Base-by-base conservation (phyloP, 352 stramenopile genomes). In the Phytophthora ramorum region DNA sequence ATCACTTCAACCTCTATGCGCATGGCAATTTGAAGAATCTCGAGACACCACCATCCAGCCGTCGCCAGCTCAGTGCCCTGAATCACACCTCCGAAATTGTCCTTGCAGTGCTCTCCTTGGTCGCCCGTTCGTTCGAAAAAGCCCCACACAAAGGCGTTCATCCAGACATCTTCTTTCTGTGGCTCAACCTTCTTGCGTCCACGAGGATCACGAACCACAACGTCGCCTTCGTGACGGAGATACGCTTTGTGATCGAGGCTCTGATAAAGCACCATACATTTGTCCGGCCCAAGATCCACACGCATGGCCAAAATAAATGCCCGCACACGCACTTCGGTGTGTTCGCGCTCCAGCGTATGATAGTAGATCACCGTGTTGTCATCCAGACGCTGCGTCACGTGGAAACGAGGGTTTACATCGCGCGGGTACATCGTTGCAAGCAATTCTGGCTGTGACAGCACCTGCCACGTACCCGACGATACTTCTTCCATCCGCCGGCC, bases 11-110 rank as follows among this genome's bases (percentile, higher is more conserved):
- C 64, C 40, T 90, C 81, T 52, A 75, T 75, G 9, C 71, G 70
- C 59, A 90, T 66, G 34, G 76, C 75, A 50, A 87, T 85, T 65
- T 80, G 59, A 13, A 90, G 69, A 58, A 83, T 86, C 61, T 87
- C 73, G 26, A 90, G 74, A 55, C 82, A 81, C 81, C 81, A 90
- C 64, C 75, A 85, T 28, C 69, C 73, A 22, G 79, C 65, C 16
- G 76, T 69, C 22, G 75, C 66, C 12, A 90, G 65, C 55, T 74
- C 63, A 16, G 79, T 86, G 44, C 78, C 73, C 17, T 82, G 58
- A 34, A 89, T 75, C 5, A 83, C 56, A 24, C 81, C 81, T 26
- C 81, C 81, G 54, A 87, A 89, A 51, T 86, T 75, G 47, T 82
- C 58, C 14, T 66, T 58, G 38, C 72, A 87, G 47, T 82, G 50